Evolutionary conservation across 176 grass and related monocot species (phyloP).

Genomic region (Oryza longistaminata): DNA sequence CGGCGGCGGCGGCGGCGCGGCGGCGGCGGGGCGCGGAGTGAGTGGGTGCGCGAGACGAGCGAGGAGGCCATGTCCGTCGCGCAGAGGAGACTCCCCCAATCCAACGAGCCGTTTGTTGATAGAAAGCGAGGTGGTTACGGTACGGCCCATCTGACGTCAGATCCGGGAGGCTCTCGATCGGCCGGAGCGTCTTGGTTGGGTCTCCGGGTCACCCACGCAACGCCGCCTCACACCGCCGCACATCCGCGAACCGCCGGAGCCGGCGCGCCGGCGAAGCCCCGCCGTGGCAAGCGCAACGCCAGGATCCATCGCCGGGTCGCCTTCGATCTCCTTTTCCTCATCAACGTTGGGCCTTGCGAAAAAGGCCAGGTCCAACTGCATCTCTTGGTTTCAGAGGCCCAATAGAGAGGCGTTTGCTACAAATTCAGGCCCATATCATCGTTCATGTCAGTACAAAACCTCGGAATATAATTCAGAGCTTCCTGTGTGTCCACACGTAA

Average conservation of each 20-base stretch:
- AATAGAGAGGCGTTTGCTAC: no score
- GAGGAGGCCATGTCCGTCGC: slow-evolving; percentile 23
- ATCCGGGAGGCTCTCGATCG: neutral
- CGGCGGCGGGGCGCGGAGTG: neutral
- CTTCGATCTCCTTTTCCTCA: no score
- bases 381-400: no score
- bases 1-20: neutral
- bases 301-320: no score
- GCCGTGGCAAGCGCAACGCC: no score
- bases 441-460: neutral
- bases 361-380: no score
- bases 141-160: no score
- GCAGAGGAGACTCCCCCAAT: neutral
- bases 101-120: neutral
- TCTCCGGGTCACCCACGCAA: neutral
- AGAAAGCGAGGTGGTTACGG: neutral
- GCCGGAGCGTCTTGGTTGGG: no score
- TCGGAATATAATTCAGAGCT: neutral
- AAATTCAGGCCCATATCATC: neutral
- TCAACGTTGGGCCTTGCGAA: no score
- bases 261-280: neutral
- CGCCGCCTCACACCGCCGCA: neutral
- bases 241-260: neutral
- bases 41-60: slow-evolving; percentile 1
- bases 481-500: neutral